Percentiles rank a stretch among this genome's conserved stretches.
Conservation (phyloP, 1,284 basidiomycete genomes). For the Fomitiporia mediterranea region DNA sequence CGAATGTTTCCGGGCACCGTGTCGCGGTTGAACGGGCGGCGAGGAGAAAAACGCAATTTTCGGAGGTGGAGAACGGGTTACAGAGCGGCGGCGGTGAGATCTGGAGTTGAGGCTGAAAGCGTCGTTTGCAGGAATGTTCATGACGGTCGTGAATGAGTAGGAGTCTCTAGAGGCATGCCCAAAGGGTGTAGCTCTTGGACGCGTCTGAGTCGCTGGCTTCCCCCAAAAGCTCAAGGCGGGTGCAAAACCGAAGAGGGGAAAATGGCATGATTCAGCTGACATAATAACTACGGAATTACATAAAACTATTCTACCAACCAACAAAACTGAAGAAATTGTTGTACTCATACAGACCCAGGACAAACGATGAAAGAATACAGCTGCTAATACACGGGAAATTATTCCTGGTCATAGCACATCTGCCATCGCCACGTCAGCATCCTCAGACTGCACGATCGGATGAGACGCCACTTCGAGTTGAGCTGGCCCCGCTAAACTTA, state of each 20-base stretch:
- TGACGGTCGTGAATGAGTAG: constrained; percentile 22
- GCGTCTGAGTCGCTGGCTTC: not conserved
- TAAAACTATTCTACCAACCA: no score
- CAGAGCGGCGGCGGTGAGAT: constrained; percentile 31
- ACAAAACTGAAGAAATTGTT: no score
- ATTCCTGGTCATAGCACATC: not conserved
- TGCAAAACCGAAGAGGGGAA: no score
- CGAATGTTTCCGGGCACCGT: not conserved
- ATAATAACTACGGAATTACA: no score
- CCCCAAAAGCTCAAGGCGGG: no score
- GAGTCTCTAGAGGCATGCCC: not conserved
- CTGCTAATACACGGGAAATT: not conserved
- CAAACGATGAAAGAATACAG: not conserved
- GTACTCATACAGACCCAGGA: no score
- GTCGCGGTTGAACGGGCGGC: not conserved
- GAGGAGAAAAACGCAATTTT: constrained; percentile 37
- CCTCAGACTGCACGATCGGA: no score
- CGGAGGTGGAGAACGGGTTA: constrained; percentile 41
- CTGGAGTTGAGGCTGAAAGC: constrained; percentile 40
- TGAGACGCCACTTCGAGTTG: not conserved
- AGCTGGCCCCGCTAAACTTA: not conserved
- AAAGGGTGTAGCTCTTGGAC: not conserved
- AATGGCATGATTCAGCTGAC: no score
- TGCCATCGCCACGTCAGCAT: not conserved
- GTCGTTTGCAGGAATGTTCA: constrained; percentile 49